Percentiles rank a stretch among this genome's conserved stretches.
These are phyloP conservation scores for Aspergillus unguis DNA, from an alignment of 2,329 filamentous ascomycete genomes.

Conservation along the genomic window DNA sequence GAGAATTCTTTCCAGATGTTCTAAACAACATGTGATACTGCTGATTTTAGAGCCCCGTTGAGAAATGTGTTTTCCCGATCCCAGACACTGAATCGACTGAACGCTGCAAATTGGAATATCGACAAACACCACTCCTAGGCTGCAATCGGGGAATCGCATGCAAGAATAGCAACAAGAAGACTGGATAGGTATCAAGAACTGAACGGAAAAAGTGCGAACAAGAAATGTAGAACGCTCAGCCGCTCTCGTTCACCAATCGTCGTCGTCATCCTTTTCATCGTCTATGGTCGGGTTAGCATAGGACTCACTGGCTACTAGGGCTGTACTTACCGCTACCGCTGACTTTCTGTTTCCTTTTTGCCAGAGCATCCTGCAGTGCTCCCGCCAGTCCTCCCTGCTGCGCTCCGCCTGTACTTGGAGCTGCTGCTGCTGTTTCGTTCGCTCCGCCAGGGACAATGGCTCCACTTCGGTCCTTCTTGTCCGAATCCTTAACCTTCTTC, in stretches of 20 bases:
- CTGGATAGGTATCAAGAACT: constrained; percentile 18
- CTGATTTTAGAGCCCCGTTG: background rate
- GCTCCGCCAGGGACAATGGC: constrained; percentile 47
- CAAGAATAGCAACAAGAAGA: constrained; percentile 7
- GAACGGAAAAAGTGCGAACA: constrained; percentile 1
- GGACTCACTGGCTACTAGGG: background rate
- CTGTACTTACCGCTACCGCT: constrained; percentile 80
- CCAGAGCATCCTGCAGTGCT: constrained; percentile 72
- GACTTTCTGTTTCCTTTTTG: constrained; percentile 88
- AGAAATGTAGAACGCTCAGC: background rate
- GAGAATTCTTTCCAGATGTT: background rate
- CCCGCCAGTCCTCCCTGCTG: constrained; percentile 67
- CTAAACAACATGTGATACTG: constrained; percentile 1
- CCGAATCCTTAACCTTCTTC: constrained; percentile 45
- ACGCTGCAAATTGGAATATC: background rate
- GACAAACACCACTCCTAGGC: constrained; percentile 7
- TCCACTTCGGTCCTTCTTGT: constrained; percentile 47
- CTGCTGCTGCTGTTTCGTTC: constrained; percentile 59
- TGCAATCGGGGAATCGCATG: constrained; percentile 3
- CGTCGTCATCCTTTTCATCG: constrained; percentile 46
- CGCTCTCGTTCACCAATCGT: constrained; percentile 40
- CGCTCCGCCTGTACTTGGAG: constrained; percentile 51
- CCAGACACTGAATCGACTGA: constrained; percentile 1
- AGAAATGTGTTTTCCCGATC: background rate
- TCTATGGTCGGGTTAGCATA: constrained; percentile 35